phyloP scores from a whole-genome alignment of 257 asterid genomes.

The Solanum phureja region DNA sequence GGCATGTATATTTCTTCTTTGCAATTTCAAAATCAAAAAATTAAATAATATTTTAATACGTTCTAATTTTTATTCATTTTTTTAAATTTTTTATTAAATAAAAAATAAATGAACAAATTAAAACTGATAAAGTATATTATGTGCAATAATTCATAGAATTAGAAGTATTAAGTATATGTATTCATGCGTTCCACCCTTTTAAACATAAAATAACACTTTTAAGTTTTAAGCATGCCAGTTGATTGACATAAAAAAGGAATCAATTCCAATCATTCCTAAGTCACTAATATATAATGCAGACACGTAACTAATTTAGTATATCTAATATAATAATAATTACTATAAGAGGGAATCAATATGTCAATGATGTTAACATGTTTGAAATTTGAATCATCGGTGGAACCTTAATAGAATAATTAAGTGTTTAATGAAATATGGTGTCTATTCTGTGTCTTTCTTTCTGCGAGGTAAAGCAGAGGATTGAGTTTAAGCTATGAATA shows the following conservation, averaged over 20 bases:
- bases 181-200: background rate
- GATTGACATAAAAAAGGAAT: background rate
- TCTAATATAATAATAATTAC: no score
- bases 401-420: background rate
- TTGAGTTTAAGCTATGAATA: background rate
- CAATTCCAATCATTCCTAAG: background rate
- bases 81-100: no score
- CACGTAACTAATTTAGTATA: background rate
- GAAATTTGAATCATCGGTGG: no score
- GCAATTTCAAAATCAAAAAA: no score
- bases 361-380: background rate
- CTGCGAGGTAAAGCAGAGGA: fast-evolving
- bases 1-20: no score
- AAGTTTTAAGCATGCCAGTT: background rate
- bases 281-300: background rate
- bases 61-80: no score
- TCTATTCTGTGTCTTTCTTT: background rate
- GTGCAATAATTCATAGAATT: background rate
- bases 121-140: background rate
- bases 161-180: background rate
- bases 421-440: background rate
- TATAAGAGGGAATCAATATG: background rate
- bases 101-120: no score
- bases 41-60: background rate
- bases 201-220: background rate